phyloP scores from a whole-genome alignment of 768 basidiomycete species.

The Kwoniella heveanensis region DNA sequence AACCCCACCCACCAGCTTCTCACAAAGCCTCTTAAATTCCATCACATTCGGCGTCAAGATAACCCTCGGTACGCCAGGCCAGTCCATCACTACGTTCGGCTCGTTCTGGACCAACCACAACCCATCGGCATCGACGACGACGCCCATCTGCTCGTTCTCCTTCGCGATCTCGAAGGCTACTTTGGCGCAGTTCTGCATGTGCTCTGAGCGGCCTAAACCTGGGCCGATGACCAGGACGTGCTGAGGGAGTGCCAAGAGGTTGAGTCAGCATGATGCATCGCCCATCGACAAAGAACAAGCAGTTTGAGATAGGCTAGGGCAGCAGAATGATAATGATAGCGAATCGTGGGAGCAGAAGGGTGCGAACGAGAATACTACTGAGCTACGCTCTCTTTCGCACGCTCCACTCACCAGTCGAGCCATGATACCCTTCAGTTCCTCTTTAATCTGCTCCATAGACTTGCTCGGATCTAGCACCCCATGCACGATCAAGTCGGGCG shows the following conservation, averaged over 20 bases:
- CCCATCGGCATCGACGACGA: conserved; percentile 94
- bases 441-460: conserved; percentile 60
- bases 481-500: conserved; percentile 86
- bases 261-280: conserved; percentile 2
- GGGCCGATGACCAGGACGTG: conserved; percentile 94
- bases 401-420: conserved; percentile 63
- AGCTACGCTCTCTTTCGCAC: no score
- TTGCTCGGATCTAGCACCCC: conserved; percentile 75
- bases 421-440: conserved; percentile 64
- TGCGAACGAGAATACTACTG: no score
- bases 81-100: conserved; percentile 64
- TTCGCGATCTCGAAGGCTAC: conserved; percentile 74
- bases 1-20: conserved; percentile 66
- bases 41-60: conserved; percentile 93
- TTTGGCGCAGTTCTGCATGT: conserved; percentile 83
- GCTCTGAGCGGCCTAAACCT: conserved; percentile 83
- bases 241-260: conserved; percentile 18
- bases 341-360: neutral
- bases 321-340: no score
- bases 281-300: no score
- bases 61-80: conserved; percentile 75
- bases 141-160: conserved; percentile 70
- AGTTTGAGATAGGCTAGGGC: no score
- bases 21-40: conserved; percentile 83
- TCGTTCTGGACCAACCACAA: conserved; percentile 78